Conservation (phyloP, 176 grass and related monocot species). For the Dactylis glomerata region DNA sequence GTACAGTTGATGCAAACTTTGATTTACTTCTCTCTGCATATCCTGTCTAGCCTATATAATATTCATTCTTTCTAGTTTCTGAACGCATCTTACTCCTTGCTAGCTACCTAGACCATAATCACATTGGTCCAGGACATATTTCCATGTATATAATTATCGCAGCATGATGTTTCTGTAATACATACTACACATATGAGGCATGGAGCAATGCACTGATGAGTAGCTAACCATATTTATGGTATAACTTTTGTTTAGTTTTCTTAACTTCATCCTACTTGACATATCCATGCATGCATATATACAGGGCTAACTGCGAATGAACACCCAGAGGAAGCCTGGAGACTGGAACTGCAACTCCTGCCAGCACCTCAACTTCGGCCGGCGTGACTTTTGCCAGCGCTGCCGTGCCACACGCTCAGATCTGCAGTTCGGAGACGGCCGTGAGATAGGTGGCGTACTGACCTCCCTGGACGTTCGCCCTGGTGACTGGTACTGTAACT, state of each 20-base stretch:
- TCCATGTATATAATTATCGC: neutral
- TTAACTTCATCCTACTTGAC: conserved; percentile 14
- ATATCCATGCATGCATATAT: conserved; percentile 16
- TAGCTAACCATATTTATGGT: neutral
- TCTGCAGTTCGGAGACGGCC: conserved; percentile 29
- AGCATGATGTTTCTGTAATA: neutral
- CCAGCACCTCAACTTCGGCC: conserved; percentile 87
- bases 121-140: conserved; percentile 10
- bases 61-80: conserved; percentile 31
- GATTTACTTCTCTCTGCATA: conserved; percentile 19
- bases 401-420: conserved; percentile 53
- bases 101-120: neutral
- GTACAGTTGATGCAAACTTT: conserved; percentile 5
- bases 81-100: neutral
- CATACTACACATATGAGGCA: neutral
- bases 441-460: conserved; percentile 30
- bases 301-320: conserved; percentile 55
- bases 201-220: neutral
- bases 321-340: conserved; percentile 75
- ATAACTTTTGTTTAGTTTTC: conserved; percentile 3
- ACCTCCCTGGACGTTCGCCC: conserved; percentile 59
- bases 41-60: conserved; percentile 21
- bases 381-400: conserved; percentile 86
- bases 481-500: conserved; percentile 96
- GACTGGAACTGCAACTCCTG: conserved; percentile 93